Conservation (phyloP, 495 filamentous ascomycete species). For the Trichoderma parareesei region DNA sequence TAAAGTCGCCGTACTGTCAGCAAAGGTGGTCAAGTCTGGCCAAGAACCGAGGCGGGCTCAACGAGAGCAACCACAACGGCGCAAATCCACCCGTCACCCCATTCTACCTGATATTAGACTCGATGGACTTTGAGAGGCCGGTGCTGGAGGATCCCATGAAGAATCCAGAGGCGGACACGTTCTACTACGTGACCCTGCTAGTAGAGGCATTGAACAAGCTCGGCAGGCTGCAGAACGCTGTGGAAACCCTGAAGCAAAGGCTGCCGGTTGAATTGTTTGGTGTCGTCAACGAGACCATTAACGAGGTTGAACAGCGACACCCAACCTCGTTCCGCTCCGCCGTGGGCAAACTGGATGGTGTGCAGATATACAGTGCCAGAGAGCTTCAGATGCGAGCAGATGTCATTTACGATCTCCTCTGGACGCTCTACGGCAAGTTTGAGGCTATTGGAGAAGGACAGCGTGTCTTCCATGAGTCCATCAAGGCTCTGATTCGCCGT, state of each 20-base stretch:
- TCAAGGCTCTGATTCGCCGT: slow-evolving; percentile 70
- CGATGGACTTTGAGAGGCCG: slow-evolving; percentile 56
- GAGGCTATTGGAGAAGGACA: slow-evolving; percentile 95
- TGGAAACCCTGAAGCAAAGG: slow-evolving; percentile 85
- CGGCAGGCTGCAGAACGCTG: slow-evolving; percentile 72
- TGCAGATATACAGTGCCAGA: slow-evolving; percentile 54
- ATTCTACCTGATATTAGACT: slow-evolving; percentile 70
- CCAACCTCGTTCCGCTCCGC: slow-evolving; percentile 58
- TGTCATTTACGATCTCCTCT: slow-evolving; percentile 81
- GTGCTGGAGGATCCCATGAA: slow-evolving; percentile 81
- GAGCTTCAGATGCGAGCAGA: slow-evolving; percentile 66
- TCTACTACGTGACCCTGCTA: slow-evolving; percentile 81
- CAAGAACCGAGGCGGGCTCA: slow-evolving; percentile 39
- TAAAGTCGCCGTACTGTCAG: slow-evolving; percentile 94
- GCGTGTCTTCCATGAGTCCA: slow-evolving; percentile 83
- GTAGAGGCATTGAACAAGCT: slow-evolving; percentile 85
- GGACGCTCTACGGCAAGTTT: slow-evolving; percentile 91
- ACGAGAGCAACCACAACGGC: slow-evolving; percentile 36
- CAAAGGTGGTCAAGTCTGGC: slow-evolving; percentile 79
- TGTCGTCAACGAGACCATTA: slow-evolving; percentile 90
- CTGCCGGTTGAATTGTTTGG: slow-evolving; percentile 89
- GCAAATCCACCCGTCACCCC: slow-evolving; percentile 35
- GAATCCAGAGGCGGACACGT: slow-evolving; percentile 91
- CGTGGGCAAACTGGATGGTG: slow-evolving; percentile 46
- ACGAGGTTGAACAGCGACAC: slow-evolving; percentile 85